Evolutionary conservation across 2,329 filamentous ascomycete genomes (phyloP), one percentile per base, ranked within the genome.

Genomic region (Hypomyces rosellus): DNA sequence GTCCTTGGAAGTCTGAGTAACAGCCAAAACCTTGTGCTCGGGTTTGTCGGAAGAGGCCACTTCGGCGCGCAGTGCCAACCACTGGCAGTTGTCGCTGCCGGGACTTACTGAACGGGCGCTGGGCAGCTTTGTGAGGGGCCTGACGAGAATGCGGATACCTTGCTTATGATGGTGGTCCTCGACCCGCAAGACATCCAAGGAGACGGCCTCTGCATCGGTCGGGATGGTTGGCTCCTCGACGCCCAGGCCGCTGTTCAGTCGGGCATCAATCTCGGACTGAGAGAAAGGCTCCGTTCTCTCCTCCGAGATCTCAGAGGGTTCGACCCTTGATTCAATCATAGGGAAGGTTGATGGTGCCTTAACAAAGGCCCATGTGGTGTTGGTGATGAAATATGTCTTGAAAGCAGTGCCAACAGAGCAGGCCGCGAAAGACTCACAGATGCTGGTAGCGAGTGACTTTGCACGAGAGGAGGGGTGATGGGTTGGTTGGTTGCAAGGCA

Each of bases 231-330:
- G 59, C 54, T 73, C 72, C 50, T 76, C 72, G 50, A 75, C 69
- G 43, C 71, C 68, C 49, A 78, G 66, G 57, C 62, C 62, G 52
- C 67, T 69, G 25, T 30, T 30, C 52, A 79, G 65, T 15, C 77
- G 75, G 22, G 72, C 66, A 46, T 78, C 73, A 55, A 81, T 72
- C 63, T 82, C 77, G 45, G 76, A 74, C 55, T 79, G 71, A 9
- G 78, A 78, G 57, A 81, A 79, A 9, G 78, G 76, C 65, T 82
- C 77, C 43, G 79, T 82, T 65, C 72, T 76, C 67, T 81, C 77
- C 59, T 73, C 70, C 53, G 70, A 71, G 54, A 62, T 60, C 55
- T 62, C 64, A 40, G 67, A 70, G 57, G 63, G 59, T 60, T 63
- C 66, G 51, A 62, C 57, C 57, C 65, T 72, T 56, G 68, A 65